Evolutionary conservation across 164 flowering plant species (phyloP).

Genomic region (Cinnamomum micranthum): DNA sequence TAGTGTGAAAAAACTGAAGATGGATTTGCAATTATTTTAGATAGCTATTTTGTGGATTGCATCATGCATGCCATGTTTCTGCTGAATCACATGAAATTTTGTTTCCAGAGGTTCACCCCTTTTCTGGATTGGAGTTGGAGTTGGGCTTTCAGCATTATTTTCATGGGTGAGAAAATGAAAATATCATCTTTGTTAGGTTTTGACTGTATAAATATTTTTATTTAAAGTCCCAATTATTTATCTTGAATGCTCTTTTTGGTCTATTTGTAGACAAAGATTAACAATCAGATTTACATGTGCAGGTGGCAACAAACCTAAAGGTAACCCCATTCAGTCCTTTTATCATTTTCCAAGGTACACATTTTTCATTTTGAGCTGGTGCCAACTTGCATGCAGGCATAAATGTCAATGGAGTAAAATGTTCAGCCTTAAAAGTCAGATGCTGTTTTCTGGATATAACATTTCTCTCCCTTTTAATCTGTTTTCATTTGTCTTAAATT

Average conservation of each 20-base stretch:
- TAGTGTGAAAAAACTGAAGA: background rate
- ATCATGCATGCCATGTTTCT: background rate
- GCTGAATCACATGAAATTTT: constrained; percentile 8
- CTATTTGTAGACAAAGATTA: constrained; percentile 1
- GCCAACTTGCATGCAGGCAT: background rate
- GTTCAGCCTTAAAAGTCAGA: no score
- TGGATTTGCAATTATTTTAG: background rate
- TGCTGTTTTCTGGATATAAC: no score
- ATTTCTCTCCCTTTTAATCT: no score
- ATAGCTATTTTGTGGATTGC: background rate
- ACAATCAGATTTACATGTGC: constrained; percentile 24
- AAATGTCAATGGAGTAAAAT: background rate
- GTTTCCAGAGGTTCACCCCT: constrained; percentile 78
- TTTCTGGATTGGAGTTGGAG: constrained; percentile 96
- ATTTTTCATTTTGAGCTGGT: background rate
- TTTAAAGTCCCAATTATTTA: background rate
- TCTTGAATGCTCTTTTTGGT: background rate
- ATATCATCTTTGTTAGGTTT: background rate
- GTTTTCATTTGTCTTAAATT: no score
- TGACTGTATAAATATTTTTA: no score
- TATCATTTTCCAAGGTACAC: constrained; percentile 14
- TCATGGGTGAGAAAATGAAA: constrained; percentile 56
- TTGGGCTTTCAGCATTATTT: constrained; percentile 84
- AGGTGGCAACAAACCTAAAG: constrained; percentile 63
- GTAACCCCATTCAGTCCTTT: constrained; percentile 36